Conservation (phyloP, 306 rosid species). For the Pachyrhizus erosus region DNA sequence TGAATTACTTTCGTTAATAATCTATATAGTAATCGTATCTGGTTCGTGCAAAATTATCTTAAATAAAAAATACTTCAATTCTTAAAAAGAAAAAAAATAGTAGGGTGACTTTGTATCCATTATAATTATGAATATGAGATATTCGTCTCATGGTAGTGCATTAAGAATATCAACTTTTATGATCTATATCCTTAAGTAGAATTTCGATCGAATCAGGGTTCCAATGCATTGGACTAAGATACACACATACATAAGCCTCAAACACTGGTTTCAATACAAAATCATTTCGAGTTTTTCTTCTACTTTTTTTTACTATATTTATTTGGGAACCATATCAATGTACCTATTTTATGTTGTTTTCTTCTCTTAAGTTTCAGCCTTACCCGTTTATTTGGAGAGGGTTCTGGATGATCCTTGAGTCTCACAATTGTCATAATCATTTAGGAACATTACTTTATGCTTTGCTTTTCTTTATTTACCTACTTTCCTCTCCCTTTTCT, state of each 20-base stretch:
- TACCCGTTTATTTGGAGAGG: background rate
- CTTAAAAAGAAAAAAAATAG: too few species aligned
- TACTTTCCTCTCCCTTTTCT: constrained; percentile 34
- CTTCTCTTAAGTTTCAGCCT: background rate
- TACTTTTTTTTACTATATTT: background rate
- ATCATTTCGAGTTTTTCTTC: constrained; percentile 5
- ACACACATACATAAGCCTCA: background rate
- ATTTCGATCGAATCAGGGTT: constrained; percentile 1
- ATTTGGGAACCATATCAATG: background rate
- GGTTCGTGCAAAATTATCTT: too few species aligned
- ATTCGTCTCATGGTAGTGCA: background rate
- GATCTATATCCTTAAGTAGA: background rate
- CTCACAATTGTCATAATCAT: background rate
- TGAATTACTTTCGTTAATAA: too few species aligned
- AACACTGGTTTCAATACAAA: constrained; percentile 23
- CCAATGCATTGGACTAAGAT: background rate
- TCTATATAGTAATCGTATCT: too few species aligned
- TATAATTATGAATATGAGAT: background rate
- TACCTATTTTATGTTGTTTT: background rate
- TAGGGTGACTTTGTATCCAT: background rate
- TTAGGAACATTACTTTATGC: constrained; percentile 28
- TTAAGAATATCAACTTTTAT: constrained; percentile 3
- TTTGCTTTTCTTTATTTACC: background rate
- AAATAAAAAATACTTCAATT: too few species aligned
- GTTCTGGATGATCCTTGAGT: constrained; percentile 42